Percentiles rank a stretch among this genome's conserved stretches.
phyloP scores from a whole-genome alignment of 345 rosid species.

The Eucalyptus decipiens region DNA sequence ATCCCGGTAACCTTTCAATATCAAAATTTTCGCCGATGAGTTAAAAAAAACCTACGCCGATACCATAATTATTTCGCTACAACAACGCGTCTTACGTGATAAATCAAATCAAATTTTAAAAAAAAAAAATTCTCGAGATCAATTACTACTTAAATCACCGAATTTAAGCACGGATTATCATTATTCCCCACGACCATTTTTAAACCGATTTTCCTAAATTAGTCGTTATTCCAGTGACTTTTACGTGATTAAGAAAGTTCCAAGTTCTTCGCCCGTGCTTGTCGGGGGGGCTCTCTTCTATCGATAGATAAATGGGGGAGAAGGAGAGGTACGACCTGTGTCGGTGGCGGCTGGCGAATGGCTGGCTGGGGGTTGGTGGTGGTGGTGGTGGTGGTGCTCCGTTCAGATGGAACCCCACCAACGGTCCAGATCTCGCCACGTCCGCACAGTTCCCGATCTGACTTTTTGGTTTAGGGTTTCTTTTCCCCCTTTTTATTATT shows the following conservation, averaged over 20 bases:
- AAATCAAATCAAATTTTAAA: no score
- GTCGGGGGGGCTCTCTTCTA: no score
- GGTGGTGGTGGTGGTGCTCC: not conserved
- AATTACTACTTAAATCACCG: not conserved
- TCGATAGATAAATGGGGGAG: no score
- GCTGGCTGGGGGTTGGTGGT: not conserved
- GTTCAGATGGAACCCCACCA: not conserved
- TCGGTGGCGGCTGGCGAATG: not conserved
- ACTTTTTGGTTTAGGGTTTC: not conserved
- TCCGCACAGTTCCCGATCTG: not conserved
- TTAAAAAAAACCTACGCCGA: fast-evolving
- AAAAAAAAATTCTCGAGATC: not conserved
- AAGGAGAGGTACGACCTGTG: not conserved
- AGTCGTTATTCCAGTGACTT: not conserved
- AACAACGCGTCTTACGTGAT: fast-evolving
- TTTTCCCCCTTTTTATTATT: not conserved
- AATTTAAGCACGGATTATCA: not conserved
- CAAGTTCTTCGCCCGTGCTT: no score
- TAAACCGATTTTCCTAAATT: not conserved
- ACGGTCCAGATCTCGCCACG: not conserved
- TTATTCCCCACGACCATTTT: not conserved
- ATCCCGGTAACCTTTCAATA: no score
- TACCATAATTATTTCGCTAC: fast-evolving
- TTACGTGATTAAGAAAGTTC: not conserved
- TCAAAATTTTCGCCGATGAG: fast-evolving